Conservation (phyloP, 345 rosid genomes). For the Euclidium syriacum region DNA sequence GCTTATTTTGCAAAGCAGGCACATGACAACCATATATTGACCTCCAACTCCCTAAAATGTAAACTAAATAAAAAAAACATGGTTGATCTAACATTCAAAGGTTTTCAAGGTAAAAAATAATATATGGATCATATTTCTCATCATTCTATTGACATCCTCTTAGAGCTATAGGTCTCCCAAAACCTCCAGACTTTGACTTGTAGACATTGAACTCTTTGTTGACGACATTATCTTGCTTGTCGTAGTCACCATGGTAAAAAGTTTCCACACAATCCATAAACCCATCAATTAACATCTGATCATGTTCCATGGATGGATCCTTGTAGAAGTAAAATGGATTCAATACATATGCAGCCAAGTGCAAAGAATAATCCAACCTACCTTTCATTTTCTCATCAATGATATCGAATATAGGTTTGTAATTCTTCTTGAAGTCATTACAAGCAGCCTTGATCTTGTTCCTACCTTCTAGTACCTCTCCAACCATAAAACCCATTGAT, state of each 20-base stretch:
- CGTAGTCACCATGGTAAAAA: not conserved
- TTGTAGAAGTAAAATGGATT: not conserved
- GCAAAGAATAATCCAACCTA: conserved; percentile 1
- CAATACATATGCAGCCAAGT: not conserved
- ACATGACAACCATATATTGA: not conserved
- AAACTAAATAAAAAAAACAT: not conserved
- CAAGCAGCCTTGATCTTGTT: not conserved
- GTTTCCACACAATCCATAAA: not conserved
- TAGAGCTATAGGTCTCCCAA: not conserved
- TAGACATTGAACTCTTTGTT: not conserved
- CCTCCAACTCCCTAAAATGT: not conserved
- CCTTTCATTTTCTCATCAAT: conserved; percentile 12
- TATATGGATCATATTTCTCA: not conserved
- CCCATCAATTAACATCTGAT: not conserved
- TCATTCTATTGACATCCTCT: not conserved
- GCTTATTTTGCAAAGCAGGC: not conserved
- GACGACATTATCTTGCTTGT: not conserved
- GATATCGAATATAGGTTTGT: not conserved
- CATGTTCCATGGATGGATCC: not conserved
- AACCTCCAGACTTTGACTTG: not conserved
- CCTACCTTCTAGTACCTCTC: conserved; percentile 1
- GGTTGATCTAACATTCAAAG: not conserved
- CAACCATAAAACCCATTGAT: conserved; percentile 3
- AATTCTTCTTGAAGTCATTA: not conserved
- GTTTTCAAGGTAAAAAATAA: not conserved